A percentile compares a stretch with the other conserved stretches of the same genome.
phyloP scores from a whole-genome alignment of 176 grass and related monocot genomes.

The Guadua angustifolia region DNA sequence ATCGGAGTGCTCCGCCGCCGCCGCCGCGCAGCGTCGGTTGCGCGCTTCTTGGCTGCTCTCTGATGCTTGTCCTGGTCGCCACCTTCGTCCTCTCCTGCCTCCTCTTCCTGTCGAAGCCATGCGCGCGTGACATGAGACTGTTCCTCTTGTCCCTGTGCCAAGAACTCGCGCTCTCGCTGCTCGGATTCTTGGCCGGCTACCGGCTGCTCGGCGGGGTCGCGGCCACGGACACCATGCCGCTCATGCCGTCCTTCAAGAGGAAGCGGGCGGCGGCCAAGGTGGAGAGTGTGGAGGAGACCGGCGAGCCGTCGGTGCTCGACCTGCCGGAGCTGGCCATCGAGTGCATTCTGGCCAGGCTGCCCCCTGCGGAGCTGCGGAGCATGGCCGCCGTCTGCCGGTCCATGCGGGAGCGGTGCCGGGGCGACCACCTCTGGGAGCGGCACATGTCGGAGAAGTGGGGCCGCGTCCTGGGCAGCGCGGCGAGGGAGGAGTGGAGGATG shows the following conservation, averaged over 20 bases:
- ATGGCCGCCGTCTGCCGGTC: conserved; percentile 74
- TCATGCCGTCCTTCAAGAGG: conserved; percentile 57
- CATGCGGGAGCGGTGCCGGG: conserved; percentile 62
- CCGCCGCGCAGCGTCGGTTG: neutral
- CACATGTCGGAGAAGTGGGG: conserved; percentile 90
- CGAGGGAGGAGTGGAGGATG: conserved; percentile 58
- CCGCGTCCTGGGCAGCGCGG: conserved; percentile 62
- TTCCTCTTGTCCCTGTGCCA: conserved; percentile 60
- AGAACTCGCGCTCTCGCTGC: conserved; percentile 49
- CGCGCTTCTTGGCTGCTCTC: neutral
- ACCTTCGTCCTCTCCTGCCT: conserved; percentile 64
- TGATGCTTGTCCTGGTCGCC: conserved; percentile 78
- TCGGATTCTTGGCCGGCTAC: conserved; percentile 47
- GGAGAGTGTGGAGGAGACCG: conserved; percentile 43
- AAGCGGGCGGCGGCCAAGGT: conserved; percentile 50
- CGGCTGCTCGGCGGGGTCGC: conserved; percentile 42
- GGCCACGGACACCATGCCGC: conserved; percentile 32
- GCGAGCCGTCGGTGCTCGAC: conserved; percentile 68
- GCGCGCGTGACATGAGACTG: conserved; percentile 76
- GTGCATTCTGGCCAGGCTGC: conserved; percentile 77
- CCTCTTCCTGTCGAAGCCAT: conserved; percentile 69
- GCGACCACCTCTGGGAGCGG: conserved; percentile 85
- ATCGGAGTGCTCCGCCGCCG: conserved; percentile 18
- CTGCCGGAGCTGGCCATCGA: conserved; percentile 88
- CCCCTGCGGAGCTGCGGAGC: conserved; percentile 63